A percentile compares a stretch with the other conserved stretches of the same genome.
Conservation (phyloP, 2,329 filamentous ascomycete species). For the Phyllosticta citriasiana region DNA sequence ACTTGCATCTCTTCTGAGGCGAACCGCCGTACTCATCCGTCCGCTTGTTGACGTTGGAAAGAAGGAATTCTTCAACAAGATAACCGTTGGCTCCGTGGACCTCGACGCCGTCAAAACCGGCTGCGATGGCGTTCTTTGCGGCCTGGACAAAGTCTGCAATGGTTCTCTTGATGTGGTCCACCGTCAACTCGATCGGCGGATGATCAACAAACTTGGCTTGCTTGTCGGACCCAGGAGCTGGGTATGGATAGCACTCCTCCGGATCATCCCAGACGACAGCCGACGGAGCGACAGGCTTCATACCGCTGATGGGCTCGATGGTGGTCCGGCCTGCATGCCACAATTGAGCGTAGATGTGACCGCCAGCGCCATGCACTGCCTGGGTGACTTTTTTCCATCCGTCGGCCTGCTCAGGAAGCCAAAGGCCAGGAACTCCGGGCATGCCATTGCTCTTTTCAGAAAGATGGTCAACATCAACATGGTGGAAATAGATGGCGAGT, state of each 20-base stretch:
- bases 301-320: slow-evolving; percentile 28
- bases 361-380: slow-evolving; percentile 41
- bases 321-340: slow-evolving; percentile 42
- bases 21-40: slow-evolving; percentile 43
- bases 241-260: slow-evolving; percentile 33
- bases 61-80: slow-evolving; percentile 43
- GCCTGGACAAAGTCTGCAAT: slow-evolving; percentile 35
- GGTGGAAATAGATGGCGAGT: neutral
- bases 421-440: slow-evolving; percentile 24
- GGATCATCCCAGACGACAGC: slow-evolving; percentile 38
- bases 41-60: slow-evolving; percentile 40
- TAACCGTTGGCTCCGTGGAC: slow-evolving; percentile 43
- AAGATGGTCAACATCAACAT: neutral
- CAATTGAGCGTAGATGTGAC: slow-evolving; percentile 37
- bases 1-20: slow-evolving; percentile 43
- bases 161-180: slow-evolving; percentile 35
- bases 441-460: slow-evolving; percentile 16
- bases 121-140: slow-evolving; percentile 42
- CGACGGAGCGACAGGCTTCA: slow-evolving; percentile 28
- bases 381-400: slow-evolving; percentile 44
- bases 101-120: slow-evolving; percentile 47
- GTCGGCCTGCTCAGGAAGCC: slow-evolving; percentile 31
- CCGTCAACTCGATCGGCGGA: slow-evolving; percentile 28
- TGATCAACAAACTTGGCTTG: slow-evolving; percentile 26
- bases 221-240: slow-evolving; percentile 25